Percentiles rank a stretch among this genome's conserved stretches.
Evolutionary conservation across 2,329 filamentous ascomycete species (phyloP).

Genomic region (Colletotrichum noveboracense): DNA sequence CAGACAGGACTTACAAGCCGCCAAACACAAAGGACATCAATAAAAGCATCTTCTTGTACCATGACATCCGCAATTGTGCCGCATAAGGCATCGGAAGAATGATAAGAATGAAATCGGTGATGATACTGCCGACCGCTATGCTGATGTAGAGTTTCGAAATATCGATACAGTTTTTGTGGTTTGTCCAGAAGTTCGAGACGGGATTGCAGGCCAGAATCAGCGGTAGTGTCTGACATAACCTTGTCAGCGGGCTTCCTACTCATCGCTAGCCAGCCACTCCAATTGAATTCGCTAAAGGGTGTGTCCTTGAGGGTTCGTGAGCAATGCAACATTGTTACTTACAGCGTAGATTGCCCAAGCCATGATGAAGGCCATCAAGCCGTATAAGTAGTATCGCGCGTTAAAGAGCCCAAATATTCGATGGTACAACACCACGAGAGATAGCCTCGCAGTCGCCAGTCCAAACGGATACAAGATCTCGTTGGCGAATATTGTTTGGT

Average conservation of each 20-base stretch:
- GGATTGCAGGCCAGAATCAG: constrained; percentile 9
- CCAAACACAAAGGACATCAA: background rate
- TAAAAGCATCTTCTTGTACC: background rate
- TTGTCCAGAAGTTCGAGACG: constrained; percentile 13
- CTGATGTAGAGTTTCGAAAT: constrained; percentile 10
- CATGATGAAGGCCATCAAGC: constrained; percentile 5
- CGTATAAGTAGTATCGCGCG: background rate
- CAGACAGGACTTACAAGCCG: background rate
- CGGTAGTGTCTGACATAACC: background rate
- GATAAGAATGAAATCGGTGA: constrained; percentile 6
- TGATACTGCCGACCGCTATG: constrained; percentile 13
- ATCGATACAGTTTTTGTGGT: constrained; percentile 11
- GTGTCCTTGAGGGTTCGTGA: background rate
- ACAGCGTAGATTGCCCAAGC: constrained; percentile 15
- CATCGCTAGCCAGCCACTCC: background rate
- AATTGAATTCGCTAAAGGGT: background rate
- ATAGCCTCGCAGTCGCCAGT: background rate
- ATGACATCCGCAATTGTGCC: background rate
- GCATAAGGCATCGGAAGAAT: background rate
- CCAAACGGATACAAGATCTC: constrained; percentile 9
- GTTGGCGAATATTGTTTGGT: constrained; percentile 15
- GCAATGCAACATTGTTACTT: background rate
- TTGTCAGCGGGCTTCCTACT: background rate
- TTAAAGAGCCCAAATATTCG: constrained; percentile 15
- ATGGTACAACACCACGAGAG: constrained; percentile 10